These are phyloP conservation scores for Aquilaria malaccensis DNA, from an alignment of 345 rosid genomes.

Conservation along the genomic window DNA sequence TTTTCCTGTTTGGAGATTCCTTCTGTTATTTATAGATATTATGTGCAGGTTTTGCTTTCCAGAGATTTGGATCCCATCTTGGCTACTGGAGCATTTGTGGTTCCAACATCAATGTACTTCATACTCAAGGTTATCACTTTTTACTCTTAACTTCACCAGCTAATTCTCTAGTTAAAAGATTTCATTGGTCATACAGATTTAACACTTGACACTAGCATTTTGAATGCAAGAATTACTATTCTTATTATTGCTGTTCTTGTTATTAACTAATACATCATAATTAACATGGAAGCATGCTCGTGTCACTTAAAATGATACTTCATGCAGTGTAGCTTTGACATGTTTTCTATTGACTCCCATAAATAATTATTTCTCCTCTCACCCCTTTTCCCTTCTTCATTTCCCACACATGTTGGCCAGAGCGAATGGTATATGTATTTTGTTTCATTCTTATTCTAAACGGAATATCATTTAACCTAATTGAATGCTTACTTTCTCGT, in stretches of 20 bases:
- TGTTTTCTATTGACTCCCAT: too few relatives aligned
- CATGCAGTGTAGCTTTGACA: too few relatives aligned
- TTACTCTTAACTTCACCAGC: constrained; percentile 1
- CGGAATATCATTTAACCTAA: too few relatives aligned
- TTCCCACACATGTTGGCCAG: too few relatives aligned
- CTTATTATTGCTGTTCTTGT: not conserved
- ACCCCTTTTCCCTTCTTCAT: too few relatives aligned
- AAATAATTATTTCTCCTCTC: too few relatives aligned
- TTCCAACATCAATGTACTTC: constrained; percentile 86
- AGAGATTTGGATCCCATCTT: constrained; percentile 47
- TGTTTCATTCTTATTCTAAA: too few relatives aligned
- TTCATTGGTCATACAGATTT: not conserved
- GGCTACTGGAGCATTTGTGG: constrained; percentile 70
- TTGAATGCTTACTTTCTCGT: not conserved
- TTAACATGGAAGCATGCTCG: too few relatives aligned
- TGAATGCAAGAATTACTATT: not conserved
- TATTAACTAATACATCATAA: not conserved
- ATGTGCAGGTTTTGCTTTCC: constrained; percentile 75
- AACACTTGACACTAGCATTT: too few relatives aligned
- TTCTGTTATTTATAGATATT: constrained; percentile 20
- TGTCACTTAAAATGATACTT: too few relatives aligned
- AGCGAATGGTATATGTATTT: too few relatives aligned
- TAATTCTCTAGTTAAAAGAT: constrained; percentile 5
- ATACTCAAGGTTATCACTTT: constrained; percentile 60
- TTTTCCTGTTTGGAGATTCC: constrained; percentile 1